phyloP scores from a whole-genome alignment of 805 yeast species.

The Barnettozyma botsteinii region DNA sequence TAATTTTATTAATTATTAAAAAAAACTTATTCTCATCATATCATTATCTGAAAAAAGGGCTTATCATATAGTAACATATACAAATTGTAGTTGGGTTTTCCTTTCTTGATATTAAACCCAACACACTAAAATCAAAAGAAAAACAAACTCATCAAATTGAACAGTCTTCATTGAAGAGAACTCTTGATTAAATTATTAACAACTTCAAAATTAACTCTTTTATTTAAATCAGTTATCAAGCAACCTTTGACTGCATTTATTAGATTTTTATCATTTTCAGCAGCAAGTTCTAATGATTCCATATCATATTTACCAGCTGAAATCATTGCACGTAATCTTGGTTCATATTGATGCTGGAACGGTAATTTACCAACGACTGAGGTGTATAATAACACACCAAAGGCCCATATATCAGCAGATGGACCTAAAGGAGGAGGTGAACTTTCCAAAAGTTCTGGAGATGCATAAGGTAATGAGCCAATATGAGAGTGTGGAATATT shows the following conservation, averaged over 20 bases:
- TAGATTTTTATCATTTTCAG: conserved; percentile 26
- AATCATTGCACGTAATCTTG: conserved; percentile 68
- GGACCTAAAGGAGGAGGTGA: conserved; percentile 57
- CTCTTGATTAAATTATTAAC: conserved; percentile 21
- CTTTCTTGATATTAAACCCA: no score
- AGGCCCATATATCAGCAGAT: conserved; percentile 84
- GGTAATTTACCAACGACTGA: conserved; percentile 73
- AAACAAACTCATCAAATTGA: no score
- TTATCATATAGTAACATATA: no score
- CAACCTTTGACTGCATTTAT: conserved; percentile 45
- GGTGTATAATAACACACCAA: conserved; percentile 74
- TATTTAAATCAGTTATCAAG: conserved; percentile 43
- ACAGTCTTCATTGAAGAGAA: not conserved
- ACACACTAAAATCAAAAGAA: no score
- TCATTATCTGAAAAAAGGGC: not conserved
- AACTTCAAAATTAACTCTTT: conserved; percentile 44
- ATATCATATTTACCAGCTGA: conserved; percentile 56
- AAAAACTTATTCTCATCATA: no score
- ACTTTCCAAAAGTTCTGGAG: conserved; percentile 75
- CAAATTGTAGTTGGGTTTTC: not conserved
- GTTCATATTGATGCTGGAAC: conserved; percentile 79
- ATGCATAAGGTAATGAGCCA: conserved; percentile 89
- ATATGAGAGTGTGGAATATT: conserved; percentile 56
- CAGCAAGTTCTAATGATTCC: conserved; percentile 38
- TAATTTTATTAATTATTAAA: no score